Conservation (phyloP, 768 basidiomycete species). For the Termitomyces sp. region DNA sequence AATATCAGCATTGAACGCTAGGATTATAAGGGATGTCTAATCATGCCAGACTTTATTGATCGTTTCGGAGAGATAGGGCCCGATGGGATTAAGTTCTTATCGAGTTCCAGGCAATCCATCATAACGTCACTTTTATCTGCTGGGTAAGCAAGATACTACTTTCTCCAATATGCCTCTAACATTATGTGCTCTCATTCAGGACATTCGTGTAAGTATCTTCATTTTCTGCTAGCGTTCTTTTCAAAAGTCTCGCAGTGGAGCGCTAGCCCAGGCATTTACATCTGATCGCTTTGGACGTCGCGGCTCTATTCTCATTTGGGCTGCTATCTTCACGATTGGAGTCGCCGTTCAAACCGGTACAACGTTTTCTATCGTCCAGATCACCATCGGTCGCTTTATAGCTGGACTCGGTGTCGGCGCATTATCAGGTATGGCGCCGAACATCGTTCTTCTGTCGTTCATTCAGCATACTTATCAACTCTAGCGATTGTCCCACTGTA, state of each 20-base stretch:
- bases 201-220: constrained; percentile 42
- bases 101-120: constrained; percentile 64
- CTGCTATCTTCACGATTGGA: constrained; percentile 65
- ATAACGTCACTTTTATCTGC: constrained; percentile 77
- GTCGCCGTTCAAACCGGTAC: constrained; percentile 69
- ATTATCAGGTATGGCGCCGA: constrained; percentile 48
- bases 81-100: constrained; percentile 46
- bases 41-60: constrained; percentile 72
- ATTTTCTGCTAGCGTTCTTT: not conserved
- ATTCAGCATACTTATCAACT: not conserved
- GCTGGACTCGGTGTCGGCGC: constrained; percentile 79
- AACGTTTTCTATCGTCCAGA: constrained; percentile 51
- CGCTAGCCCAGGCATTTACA: constrained; percentile 68
- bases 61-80: constrained; percentile 55
- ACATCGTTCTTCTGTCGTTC: not conserved
- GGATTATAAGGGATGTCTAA: constrained; percentile 59
- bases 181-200: constrained; percentile 17
- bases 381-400: constrained; percentile 69
- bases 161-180: not conserved
- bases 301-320: constrained; percentile 74
- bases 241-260: constrained; percentile 36
- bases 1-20: not conserved
- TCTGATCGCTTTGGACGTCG: constrained; percentile 68
- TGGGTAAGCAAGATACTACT: constrained; percentile 38
- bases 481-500: constrained; percentile 59